phyloP scores from a whole-genome alignment of 176 grass and related monocot species.

The Avena eriantha region DNA sequence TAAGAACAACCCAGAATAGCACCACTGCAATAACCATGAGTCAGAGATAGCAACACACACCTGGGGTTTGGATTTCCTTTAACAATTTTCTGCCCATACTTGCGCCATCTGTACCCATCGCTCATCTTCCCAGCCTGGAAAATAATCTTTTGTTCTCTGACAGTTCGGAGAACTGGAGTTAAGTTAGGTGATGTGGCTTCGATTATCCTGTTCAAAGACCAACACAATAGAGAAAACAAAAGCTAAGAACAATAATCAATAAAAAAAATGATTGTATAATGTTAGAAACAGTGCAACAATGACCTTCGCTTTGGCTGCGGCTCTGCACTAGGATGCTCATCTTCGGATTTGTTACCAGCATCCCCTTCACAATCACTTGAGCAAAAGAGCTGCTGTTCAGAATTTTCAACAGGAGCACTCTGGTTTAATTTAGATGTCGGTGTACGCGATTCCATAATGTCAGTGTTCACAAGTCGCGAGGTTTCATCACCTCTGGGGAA shows the following conservation, averaged over 20 bases:
- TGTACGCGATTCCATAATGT: conserved; percentile 64
- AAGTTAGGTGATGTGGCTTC: conserved; percentile 50
- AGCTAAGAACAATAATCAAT: conserved; percentile 41
- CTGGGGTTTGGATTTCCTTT: conserved; percentile 98
- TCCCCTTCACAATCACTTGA: conserved; percentile 98
- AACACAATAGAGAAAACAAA: conserved; percentile 39
- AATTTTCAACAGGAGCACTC: conserved; percentile 49
- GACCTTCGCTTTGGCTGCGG: conserved; percentile 75
- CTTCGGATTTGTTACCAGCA: conserved; percentile 64
- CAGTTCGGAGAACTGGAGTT: conserved; percentile 71
- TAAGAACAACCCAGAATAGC: conserved; percentile 23
- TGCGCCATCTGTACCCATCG: conserved; percentile 99
- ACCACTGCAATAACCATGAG: conserved; percentile 6
- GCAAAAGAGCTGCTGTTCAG: conserved; percentile 83
- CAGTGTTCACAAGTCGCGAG: conserved; percentile 61
- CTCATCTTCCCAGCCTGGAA: conserved; percentile 79
- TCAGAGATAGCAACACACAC: conserved; percentile 47
- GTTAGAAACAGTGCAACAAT: conserved; percentile 29
- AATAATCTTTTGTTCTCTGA: conserved; percentile 87
- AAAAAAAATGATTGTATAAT: conserved; percentile 25
- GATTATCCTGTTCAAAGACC: conserved; percentile 55
- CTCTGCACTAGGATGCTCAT: conserved; percentile 58
- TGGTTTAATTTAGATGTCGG: conserved; percentile 55
- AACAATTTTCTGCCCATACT: conserved; percentile 98
- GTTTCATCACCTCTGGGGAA: conserved; percentile 57